A percentile compares a stretch with the other conserved stretches of the same genome.
Evolutionary conservation across 495 filamentous ascomycete species (phyloP).

Genomic region (Hypoxylon subgilvum): DNA sequence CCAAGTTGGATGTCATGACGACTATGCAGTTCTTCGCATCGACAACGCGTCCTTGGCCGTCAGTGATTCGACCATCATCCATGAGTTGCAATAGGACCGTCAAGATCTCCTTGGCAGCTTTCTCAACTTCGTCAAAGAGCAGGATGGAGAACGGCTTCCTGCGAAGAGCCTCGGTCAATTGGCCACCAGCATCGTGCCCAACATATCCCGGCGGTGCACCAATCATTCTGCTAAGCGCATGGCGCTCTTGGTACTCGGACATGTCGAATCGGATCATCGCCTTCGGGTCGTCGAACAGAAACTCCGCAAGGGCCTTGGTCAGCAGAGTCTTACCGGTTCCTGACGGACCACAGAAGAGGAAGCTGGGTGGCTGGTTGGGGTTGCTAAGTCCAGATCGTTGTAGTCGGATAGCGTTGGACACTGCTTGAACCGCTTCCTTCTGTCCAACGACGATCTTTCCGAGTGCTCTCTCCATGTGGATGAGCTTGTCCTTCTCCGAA

Average conservation of each 20-base stretch:
- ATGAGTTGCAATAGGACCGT: conserved; percentile 97
- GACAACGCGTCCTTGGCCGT: conserved; percentile 91
- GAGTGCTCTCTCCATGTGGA: conserved; percentile 90
- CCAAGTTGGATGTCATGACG: conserved; percentile 97
- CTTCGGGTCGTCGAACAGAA: conserved; percentile 97
- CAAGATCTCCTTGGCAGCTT: conserved; percentile 95
- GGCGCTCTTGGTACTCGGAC: conserved; percentile 98
- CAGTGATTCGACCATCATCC: conserved; percentile 98
- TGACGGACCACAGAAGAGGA: conserved; percentile 97
- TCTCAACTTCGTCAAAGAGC: conserved; percentile 97
- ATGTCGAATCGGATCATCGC: conserved; percentile 99
- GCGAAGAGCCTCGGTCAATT: conserved; percentile 91
- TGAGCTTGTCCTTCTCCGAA: conserved; percentile 93
- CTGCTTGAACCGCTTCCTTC: conserved; percentile 89
- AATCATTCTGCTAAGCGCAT: conserved; percentile 96
- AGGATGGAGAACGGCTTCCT: conserved; percentile 96
- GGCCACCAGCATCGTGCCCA: conserved; percentile 93
- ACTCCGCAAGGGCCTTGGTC: conserved; percentile 95
- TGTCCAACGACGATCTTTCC: conserved; percentile 87
- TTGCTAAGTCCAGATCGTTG: conserved; percentile 92
- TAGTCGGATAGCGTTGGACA: conserved; percentile 93
- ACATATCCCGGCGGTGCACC: conserved; percentile 97
- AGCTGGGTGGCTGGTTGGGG: conserved; percentile 94
- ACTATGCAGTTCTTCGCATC: conserved; percentile 98
- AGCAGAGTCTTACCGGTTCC: conserved; percentile 97